Conservation (phyloP, 1,284 basidiomycete species). For the Boletus semigastroideus region DNA sequence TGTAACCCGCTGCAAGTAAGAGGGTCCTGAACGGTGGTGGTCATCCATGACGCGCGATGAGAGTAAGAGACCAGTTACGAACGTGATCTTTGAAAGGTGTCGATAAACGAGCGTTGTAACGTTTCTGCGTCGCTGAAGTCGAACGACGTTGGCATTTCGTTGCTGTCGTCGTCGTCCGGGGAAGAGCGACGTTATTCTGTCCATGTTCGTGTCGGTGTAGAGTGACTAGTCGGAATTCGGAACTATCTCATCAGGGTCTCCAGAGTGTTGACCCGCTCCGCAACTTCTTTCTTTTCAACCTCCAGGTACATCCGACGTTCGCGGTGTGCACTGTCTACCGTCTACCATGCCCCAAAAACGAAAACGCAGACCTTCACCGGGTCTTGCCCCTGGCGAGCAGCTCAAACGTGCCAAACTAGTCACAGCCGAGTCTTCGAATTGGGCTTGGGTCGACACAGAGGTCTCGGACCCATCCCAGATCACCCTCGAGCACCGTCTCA, state of each 20-base stretch:
- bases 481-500: slow-evolving; percentile 58
- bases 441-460: slow-evolving; percentile 78
- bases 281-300: slow-evolving; percentile 17
- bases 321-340: not conserved
- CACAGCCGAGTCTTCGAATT: slow-evolving; percentile 49
- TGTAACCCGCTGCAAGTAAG: slow-evolving; percentile 63
- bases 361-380: slow-evolving; percentile 54
- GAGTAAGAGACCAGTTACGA: slow-evolving; percentile 6
- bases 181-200: slow-evolving; percentile 14
- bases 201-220: slow-evolving; percentile 11
- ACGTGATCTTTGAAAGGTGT: slow-evolving; percentile 33
- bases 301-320: slow-evolving; percentile 1
- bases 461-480: slow-evolving; percentile 56
- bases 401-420: slow-evolving; percentile 57
- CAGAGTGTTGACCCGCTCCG: slow-evolving; percentile 10
- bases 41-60: not conserved
- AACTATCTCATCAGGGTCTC: slow-evolving; percentile 16
- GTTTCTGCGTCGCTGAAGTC: slow-evolving; percentile 32
- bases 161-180: not conserved
- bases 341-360: slow-evolving; percentile 59
- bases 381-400: slow-evolving; percentile 56
- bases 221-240: slow-evolving; percentile 28
- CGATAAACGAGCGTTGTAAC: slow-evolving; percentile 18
- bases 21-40: slow-evolving; percentile 39
- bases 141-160: slow-evolving; percentile 13